These are phyloP conservation scores for Cercospora sp. DNA, from an alignment of 2,329 filamentous ascomycete species.

Conservation along the genomic window DNA sequence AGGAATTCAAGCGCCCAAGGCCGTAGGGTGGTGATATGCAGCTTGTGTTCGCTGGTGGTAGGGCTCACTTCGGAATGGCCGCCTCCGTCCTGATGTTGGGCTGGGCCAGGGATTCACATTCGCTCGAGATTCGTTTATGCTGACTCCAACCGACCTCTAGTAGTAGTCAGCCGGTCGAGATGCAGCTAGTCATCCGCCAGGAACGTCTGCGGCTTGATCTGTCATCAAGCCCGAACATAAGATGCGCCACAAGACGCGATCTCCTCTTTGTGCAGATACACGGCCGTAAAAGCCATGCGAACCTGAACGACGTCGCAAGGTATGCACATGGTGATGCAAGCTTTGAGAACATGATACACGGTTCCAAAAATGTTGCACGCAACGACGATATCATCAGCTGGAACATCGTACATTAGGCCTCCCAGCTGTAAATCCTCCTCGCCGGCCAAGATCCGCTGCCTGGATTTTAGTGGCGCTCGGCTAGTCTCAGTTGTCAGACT, in stretches of 20 bases:
- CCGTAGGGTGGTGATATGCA: background rate
- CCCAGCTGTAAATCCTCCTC: background rate
- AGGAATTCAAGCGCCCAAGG: background rate
- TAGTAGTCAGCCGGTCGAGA: background rate
- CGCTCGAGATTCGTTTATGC: background rate
- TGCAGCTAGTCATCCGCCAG: background rate
- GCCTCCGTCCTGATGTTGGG: background rate
- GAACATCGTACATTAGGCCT: background rate
- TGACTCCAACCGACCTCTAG: background rate
- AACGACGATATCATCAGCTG: background rate
- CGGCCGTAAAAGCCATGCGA: background rate
- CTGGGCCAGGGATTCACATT: background rate
- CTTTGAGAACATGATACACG: background rate
- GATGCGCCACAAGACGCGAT: background rate
- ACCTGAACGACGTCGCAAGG: background rate
- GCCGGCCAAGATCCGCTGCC: background rate
- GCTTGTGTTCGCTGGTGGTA: background rate
- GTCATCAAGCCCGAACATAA: background rate
- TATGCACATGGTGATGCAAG: background rate
- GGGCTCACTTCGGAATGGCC: background rate
- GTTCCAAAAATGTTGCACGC: background rate
- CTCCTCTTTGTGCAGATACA: background rate
- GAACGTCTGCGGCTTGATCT: background rate
- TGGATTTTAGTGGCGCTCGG: constrained; percentile 1
- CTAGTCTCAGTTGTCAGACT: too few species aligned